phyloP scores from a whole-genome alignment of 176 grass and related monocot genomes.

The Oryza officinalis region DNA sequence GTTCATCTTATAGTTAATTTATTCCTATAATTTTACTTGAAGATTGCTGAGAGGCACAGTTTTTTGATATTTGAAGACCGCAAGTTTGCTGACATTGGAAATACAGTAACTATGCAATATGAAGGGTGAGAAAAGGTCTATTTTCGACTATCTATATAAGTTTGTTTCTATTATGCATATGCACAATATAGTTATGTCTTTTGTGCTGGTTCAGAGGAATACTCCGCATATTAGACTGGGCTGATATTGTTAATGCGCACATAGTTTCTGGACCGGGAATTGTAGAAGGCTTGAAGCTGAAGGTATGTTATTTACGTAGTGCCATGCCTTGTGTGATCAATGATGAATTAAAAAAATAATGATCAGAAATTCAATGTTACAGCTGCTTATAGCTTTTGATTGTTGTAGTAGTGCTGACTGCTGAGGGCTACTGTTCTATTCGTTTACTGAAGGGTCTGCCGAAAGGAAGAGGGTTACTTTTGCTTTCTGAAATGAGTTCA shows the following conservation, averaged over 20 bases:
- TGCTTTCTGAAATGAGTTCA: conserved; percentile 96
- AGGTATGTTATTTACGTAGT: conserved; percentile 46
- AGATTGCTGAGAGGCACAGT: conserved; percentile 89
- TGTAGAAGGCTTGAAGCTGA: conserved; percentile 85
- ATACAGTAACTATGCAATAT: conserved; percentile 94
- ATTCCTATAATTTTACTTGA: conserved; percentile 29
- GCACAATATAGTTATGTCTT: background rate
- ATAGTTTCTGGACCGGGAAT: conserved; percentile 87
- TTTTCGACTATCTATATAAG: background rate
- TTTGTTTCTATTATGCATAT: background rate
- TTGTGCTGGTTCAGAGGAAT: conserved; percentile 60
- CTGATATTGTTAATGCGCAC: conserved; percentile 88
- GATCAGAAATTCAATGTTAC: too few relatives aligned
- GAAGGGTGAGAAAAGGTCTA: conserved; percentile 63
- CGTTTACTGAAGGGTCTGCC: conserved; percentile 75
- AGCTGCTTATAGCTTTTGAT: background rate
- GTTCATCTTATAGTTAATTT: background rate
- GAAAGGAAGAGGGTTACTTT: conserved; percentile 71
- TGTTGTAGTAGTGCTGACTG: background rate
- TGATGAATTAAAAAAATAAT: background rate
- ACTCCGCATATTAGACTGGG: conserved; percentile 87
- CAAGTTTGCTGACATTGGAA: conserved; percentile 92
- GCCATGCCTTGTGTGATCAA: background rate
- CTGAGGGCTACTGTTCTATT: conserved; percentile 15
- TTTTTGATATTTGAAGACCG: conserved; percentile 94